phyloP scores from a whole-genome alignment of 2,329 filamentous ascomycete species.

The Aspergillus ochraceus region DNA sequence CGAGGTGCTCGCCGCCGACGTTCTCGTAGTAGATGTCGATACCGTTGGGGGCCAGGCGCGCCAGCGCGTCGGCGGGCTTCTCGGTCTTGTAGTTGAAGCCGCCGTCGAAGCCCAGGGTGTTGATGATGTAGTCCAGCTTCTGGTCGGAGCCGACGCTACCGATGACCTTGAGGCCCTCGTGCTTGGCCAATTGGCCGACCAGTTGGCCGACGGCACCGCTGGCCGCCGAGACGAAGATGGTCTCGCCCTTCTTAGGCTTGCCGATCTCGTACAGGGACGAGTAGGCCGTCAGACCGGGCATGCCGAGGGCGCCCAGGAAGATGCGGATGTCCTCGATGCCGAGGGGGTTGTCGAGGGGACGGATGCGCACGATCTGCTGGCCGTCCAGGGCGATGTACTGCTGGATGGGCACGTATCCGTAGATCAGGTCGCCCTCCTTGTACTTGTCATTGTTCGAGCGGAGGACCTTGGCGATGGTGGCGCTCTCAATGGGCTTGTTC shows the following conservation, averaged over 20 bases:
- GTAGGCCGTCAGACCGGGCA: conserved; percentile 77
- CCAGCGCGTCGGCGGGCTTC: conserved; percentile 65
- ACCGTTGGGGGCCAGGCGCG: conserved; percentile 70
- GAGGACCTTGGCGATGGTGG: conserved; percentile 66
- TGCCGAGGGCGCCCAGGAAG: conserved; percentile 75
- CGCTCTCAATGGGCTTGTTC: conserved; percentile 64
- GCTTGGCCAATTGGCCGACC: conserved; percentile 81
- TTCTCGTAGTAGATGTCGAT: conserved; percentile 86
- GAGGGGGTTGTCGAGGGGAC: conserved; percentile 65
- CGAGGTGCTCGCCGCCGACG: conserved; percentile 72
- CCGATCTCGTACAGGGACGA: conserved; percentile 73
- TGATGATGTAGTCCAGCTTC: conserved; percentile 73
- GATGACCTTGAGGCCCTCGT: conserved; percentile 74
- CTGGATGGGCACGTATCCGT: conserved; percentile 59
- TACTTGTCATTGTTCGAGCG: conserved; percentile 66
- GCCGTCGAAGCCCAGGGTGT: conserved; percentile 68
- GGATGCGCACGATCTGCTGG: conserved; percentile 44
- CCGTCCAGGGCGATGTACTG: conserved; percentile 66
- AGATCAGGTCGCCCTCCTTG: conserved; percentile 66
- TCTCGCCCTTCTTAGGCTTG: conserved; percentile 73
- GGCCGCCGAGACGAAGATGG: conserved; percentile 78
- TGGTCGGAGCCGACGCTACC: conserved; percentile 77
- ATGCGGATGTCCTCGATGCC: conserved; percentile 51
- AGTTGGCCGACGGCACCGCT: conserved; percentile 80
- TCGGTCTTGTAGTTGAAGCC: conserved; percentile 92